phyloP scores from a whole-genome alignment of 768 basidiomycete genomes.

The Lactarius psammicola region DNA sequence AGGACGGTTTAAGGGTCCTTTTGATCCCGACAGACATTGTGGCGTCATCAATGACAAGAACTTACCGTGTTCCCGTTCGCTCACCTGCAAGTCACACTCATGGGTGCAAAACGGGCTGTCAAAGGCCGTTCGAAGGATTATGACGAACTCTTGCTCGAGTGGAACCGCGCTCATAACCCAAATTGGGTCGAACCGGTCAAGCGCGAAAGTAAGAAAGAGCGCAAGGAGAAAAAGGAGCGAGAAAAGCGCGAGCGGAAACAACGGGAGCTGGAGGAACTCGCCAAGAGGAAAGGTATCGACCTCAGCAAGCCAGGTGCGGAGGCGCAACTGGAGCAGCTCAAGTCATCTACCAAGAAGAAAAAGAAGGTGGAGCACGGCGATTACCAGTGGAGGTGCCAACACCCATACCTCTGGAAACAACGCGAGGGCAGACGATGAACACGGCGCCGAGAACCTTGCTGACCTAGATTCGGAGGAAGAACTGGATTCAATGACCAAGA shows the following conservation, averaged over 20 bases:
- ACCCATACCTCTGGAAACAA: constrained; percentile 43
- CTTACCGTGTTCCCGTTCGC: constrained; percentile 87
- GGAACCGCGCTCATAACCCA: constrained; percentile 85
- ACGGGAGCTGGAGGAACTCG: constrained; percentile 65
- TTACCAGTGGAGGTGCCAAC: constrained; percentile 36
- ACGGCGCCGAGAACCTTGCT: constrained; percentile 58
- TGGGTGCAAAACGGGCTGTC: constrained; percentile 94
- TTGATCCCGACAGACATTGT: constrained; percentile 90
- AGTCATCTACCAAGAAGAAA: constrained; percentile 61
- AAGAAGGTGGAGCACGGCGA: constrained; percentile 50
- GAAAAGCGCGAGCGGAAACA: constrained; percentile 84
- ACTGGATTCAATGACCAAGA: constrained; percentile 67
- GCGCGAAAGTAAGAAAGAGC: constrained; percentile 81
- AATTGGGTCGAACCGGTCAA: constrained; percentile 88
- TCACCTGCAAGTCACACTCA: constrained; percentile 99
- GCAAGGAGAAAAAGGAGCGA: constrained; percentile 77
- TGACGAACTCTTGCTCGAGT: constrained; percentile 86
- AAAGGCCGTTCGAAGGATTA: constrained; percentile 79
- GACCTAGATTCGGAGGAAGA: constrained; percentile 85
- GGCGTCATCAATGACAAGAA: constrained; percentile 97
- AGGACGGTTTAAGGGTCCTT: constrained; percentile 78
- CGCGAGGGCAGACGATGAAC: constrained; percentile 54
- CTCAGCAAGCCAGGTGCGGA: constrained; percentile 44
- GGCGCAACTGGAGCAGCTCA: constrained; percentile 33
- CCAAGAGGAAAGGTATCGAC: constrained; percentile 52